phyloP scores from a whole-genome alignment of 306 rosid species.

The Acacia confusa region DNA sequence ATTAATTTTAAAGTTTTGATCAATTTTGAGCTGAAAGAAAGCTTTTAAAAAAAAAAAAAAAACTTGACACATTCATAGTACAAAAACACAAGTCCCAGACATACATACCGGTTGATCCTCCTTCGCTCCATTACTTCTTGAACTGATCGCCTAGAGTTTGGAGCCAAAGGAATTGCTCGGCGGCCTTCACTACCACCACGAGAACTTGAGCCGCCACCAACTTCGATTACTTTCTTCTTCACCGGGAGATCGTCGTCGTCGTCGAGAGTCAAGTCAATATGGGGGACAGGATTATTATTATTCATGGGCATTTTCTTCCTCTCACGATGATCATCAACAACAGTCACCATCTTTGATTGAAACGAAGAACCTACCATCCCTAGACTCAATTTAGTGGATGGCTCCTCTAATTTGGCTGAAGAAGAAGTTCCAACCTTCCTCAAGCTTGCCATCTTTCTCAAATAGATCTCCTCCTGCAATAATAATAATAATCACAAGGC shows the following conservation, averaged over 20 bases:
- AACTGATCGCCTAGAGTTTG: background rate
- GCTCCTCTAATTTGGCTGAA: background rate
- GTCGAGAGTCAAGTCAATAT: background rate
- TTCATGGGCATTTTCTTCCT: background rate
- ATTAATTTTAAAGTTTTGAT: too few relatives aligned
- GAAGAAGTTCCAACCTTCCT: background rate
- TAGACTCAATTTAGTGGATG: slow-evolving; percentile 5
- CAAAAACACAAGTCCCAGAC: background rate
- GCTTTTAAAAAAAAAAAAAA: background rate
- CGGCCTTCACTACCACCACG: background rate
- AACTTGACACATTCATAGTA: background rate
- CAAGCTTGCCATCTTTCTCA: slow-evolving; percentile 16
- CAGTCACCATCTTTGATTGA: background rate
- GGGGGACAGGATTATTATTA: background rate
- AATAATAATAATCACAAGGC: too few relatives aligned
- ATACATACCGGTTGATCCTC: slow-evolving; percentile 38
- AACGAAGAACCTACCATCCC: background rate
- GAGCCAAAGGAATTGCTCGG: background rate
- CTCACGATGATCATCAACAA: background rate
- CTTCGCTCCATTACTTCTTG: slow-evolving; percentile 29
- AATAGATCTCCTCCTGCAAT: background rate
- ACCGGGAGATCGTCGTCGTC: background rate
- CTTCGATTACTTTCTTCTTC: background rate
- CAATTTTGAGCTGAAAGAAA: too few relatives aligned
- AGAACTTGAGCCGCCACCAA: background rate